Evolutionary conservation across 495 filamentous ascomycete species (phyloP).

Genomic region (Cetradonia linearis): DNA sequence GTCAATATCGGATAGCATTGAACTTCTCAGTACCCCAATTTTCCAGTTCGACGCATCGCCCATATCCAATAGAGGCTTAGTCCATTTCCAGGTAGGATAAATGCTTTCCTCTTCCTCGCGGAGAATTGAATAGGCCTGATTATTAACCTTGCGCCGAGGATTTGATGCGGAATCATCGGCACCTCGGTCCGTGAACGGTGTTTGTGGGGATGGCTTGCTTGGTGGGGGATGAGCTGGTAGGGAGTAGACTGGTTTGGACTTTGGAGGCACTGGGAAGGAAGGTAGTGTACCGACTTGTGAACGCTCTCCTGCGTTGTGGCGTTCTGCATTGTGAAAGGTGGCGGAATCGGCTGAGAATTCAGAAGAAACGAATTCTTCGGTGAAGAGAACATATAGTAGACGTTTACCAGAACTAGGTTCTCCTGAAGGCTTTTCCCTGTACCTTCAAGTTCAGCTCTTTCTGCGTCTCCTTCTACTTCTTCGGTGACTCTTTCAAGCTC

Average conservation of each 20-base stretch:
- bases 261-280: neutral
- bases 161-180: neutral
- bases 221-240: neutral
- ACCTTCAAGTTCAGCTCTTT: slow-evolving; percentile 16
- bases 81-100: slow-evolving; percentile 7
- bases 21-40: neutral
- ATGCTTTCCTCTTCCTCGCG: slow-evolving; percentile 14
- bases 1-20: slow-evolving; percentile 9
- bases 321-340: neutral
- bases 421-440: slow-evolving; percentile 6
- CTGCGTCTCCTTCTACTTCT: slow-evolving; percentile 8
- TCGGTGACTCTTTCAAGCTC: slow-evolving; percentile 14
- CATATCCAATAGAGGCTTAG: slow-evolving; percentile 8
- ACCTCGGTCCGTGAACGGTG: neutral
- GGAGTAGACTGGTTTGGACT: neutral
- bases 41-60: slow-evolving; percentile 13
- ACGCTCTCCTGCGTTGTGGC: neutral
- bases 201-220: neutral
- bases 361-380: neutral
- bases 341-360: neutral
- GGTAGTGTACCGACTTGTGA: neutral
- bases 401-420: neutral
- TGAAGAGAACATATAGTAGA: neutral
- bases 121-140: neutral
- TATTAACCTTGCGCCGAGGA: slow-evolving; percentile 1